phyloP scores from a whole-genome alignment of 2,329 filamentous ascomycete species.

The Bipolaris oryzae region DNA sequence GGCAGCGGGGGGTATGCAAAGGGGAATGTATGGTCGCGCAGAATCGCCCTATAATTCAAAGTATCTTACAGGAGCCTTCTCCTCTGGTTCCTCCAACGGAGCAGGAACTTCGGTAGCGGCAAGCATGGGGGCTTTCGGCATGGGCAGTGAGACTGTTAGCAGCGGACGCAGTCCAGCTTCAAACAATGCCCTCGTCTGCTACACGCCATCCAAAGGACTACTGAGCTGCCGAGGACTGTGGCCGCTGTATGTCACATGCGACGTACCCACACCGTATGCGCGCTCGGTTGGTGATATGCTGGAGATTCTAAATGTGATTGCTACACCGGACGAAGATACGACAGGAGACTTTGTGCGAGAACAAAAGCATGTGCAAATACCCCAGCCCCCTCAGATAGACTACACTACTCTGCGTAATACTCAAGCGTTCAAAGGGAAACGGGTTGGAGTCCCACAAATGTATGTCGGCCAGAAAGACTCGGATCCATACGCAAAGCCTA shows the following conservation, averaged over 20 bases:
- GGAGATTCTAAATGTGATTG: slow-evolving; percentile 57
- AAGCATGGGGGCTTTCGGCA: slow-evolving; percentile 59
- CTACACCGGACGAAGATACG: slow-evolving; percentile 49
- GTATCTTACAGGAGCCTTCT: slow-evolving; percentile 62
- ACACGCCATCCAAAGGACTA: slow-evolving; percentile 61
- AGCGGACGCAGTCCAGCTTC: slow-evolving; percentile 63
- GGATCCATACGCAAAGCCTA: slow-evolving; percentile 41
- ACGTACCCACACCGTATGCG: slow-evolving; percentile 61
- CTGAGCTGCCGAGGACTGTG: slow-evolving; percentile 60
- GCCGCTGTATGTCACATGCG: slow-evolving; percentile 63
- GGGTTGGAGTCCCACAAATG: slow-evolving; percentile 59
- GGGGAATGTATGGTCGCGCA: slow-evolving; percentile 62
- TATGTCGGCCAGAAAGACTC: slow-evolving; percentile 54
- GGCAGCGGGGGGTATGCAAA: slow-evolving; percentile 64
- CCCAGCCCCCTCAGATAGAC: slow-evolving; percentile 42
- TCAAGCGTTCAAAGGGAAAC: slow-evolving; percentile 51
- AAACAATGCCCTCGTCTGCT: slow-evolving; percentile 62
- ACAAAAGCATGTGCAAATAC: slow-evolving; percentile 55
- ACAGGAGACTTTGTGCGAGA: slow-evolving; percentile 62
- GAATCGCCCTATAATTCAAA: slow-evolving; percentile 62
- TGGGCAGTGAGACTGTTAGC: slow-evolving; percentile 63
- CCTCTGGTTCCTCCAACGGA: slow-evolving; percentile 65
- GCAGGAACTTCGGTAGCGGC: slow-evolving; percentile 59
- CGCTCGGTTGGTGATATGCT: slow-evolving; percentile 59
- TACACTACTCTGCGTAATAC: slow-evolving; percentile 45